These are phyloP conservation scores for Colletotrichum limetticola DNA, from an alignment of 2,329 filamentous ascomycete genomes.

Conservation along the genomic window DNA sequence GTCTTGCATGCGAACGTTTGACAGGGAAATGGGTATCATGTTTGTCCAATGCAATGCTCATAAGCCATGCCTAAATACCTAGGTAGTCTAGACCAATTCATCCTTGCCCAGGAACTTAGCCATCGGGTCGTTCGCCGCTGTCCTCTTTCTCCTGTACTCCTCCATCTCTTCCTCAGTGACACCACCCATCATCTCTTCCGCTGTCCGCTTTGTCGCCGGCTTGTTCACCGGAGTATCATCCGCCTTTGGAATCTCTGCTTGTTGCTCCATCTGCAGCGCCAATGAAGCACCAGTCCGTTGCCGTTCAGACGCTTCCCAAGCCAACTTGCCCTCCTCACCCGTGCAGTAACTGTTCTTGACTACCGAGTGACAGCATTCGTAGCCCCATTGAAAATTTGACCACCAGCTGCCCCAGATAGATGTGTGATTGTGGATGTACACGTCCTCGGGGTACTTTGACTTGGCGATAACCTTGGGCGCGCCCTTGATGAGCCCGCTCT, in stretches of 20 bases:
- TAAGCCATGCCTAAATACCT: neutral
- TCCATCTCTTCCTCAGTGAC: conserved; percentile 88
- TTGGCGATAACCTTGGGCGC: conserved; percentile 78
- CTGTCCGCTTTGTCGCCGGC: conserved; percentile 74
- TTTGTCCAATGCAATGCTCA: conserved; percentile 21
- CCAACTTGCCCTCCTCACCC: conserved; percentile 85
- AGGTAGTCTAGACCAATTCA: conserved; percentile 62
- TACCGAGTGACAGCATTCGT: conserved; percentile 91
- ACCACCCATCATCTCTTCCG: conserved; percentile 82
- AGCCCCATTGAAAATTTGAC: conserved; percentile 95
- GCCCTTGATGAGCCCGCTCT: conserved; percentile 90
- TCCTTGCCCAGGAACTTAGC: conserved; percentile 81
- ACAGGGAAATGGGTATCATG: conserved; percentile 35
- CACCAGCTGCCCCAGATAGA: conserved; percentile 98
- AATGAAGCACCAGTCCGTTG: conserved; percentile 61
- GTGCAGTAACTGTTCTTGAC: conserved; percentile 99
- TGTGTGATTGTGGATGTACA: conserved; percentile 90
- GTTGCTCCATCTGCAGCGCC: conserved; percentile 40
- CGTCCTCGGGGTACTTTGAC: conserved; percentile 92
- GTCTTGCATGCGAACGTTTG: conserved; percentile 20
- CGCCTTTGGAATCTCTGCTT: conserved; percentile 39
- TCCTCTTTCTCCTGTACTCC: conserved; percentile 80
- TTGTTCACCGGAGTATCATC: conserved; percentile 43
- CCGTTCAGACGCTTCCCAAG: conserved; percentile 80
- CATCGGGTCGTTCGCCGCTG: conserved; percentile 86